phyloP scores from a whole-genome alignment of 2,329 filamentous ascomycete genomes.

The Helotiales sp. region DNA sequence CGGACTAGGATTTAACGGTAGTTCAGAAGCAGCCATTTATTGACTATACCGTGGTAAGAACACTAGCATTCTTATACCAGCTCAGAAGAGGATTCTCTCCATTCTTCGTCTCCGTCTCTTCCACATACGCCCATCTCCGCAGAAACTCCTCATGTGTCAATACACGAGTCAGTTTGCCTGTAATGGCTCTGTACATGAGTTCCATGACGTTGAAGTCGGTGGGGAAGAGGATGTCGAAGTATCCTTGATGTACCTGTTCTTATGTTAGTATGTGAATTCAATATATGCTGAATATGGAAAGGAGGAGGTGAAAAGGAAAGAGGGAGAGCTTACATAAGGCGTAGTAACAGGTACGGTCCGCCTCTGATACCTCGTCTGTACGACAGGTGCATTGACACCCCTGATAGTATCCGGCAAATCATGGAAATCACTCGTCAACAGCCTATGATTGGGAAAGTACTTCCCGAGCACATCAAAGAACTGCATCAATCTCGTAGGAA shows the following conservation, averaged over 20 bases:
- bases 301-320: background rate
- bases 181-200: slow-evolving; percentile 88
- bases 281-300: too few species aligned
- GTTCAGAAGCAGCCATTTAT: too few species aligned
- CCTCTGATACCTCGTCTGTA: slow-evolving; percentile 89
- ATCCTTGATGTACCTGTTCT: slow-evolving; percentile 86
- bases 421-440: slow-evolving; percentile 90
- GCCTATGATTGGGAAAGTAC: slow-evolving; percentile 86
- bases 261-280: too few species aligned
- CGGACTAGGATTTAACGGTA: too few species aligned
- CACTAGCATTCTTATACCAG: slow-evolving; percentile 95
- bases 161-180: slow-evolving; percentile 85
- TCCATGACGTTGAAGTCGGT: slow-evolving; percentile 92
- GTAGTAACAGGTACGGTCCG: slow-evolving; percentile 87
- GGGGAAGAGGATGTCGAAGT: slow-evolving; percentile 98
- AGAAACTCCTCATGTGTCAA: slow-evolving; percentile 90
- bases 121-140: slow-evolving; percentile 82
- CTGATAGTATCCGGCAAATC: slow-evolving; percentile 77
- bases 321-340: slow-evolving; percentile 67
- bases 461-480: slow-evolving; percentile 90
- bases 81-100: slow-evolving; percentile 90
- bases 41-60: slow-evolving; percentile 72
- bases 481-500: slow-evolving; percentile 91
- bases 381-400: slow-evolving; percentile 89
- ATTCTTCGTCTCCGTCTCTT: slow-evolving; percentile 83